Evolutionary conservation across 2,329 filamentous ascomycete species (phyloP).

Genomic region (Truncatella angustata): DNA sequence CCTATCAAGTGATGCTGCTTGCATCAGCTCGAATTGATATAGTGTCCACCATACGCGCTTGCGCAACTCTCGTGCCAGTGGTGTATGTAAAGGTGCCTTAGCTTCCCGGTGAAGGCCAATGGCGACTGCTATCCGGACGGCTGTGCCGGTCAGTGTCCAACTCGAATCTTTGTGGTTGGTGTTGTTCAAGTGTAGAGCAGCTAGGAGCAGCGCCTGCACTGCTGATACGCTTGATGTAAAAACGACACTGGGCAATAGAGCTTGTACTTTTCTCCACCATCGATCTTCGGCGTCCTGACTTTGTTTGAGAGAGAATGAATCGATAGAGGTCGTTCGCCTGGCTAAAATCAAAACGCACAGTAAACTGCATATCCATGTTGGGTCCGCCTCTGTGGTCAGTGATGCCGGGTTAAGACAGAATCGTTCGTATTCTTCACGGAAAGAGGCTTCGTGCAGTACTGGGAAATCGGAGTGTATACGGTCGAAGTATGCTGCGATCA

Average conservation of each 20-base stretch:
- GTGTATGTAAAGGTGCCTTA: slow-evolving; percentile 30
- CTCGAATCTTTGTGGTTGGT: slow-evolving; percentile 38
- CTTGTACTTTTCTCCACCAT: slow-evolving; percentile 39
- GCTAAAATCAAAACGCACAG: slow-evolving; percentile 39
- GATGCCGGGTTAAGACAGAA: slow-evolving; percentile 24
- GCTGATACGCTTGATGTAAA: slow-evolving; percentile 40
- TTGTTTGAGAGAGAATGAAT: slow-evolving; percentile 32
- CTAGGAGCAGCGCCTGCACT: slow-evolving; percentile 40
- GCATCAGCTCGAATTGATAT: slow-evolving; percentile 35
- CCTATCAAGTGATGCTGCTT: slow-evolving; percentile 41
- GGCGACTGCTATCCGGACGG: slow-evolving; percentile 40
- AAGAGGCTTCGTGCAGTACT: slow-evolving; percentile 40
- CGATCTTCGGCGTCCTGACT: slow-evolving; percentile 25
- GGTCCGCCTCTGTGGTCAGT: slow-evolving; percentile 29
- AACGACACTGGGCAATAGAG: slow-evolving; percentile 37
- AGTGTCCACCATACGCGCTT: slow-evolving; percentile 33
- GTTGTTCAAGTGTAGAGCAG: slow-evolving; percentile 42
- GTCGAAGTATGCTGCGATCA: slow-evolving; percentile 39
- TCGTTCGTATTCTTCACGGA: slow-evolving; percentile 36
- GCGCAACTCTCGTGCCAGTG: slow-evolving; percentile 27
- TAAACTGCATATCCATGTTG: slow-evolving; percentile 38
- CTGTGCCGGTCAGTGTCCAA: slow-evolving; percentile 42
- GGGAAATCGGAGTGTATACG: slow-evolving; percentile 40
- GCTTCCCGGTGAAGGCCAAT: slow-evolving; percentile 42
- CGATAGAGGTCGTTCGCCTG: slow-evolving; percentile 28